These are phyloP conservation scores for Pleurotus tuoliensis DNA, from an alignment of 768 basidiomycete genomes.

Conservation along the genomic window DNA sequence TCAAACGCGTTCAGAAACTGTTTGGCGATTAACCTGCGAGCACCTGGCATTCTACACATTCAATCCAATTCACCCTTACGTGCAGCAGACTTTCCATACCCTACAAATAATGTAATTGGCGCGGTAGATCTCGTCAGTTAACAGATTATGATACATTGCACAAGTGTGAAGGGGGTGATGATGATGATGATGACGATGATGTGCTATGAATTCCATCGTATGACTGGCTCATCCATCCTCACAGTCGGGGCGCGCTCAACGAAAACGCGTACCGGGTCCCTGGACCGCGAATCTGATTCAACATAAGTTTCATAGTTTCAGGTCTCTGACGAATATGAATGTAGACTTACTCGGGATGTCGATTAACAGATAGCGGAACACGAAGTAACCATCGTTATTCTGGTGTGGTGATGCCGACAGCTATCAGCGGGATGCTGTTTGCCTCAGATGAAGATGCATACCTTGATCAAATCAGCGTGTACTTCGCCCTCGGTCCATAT, in stretches of 20 bases:
- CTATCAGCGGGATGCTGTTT: conserved; percentile 9
- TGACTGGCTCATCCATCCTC: conserved; percentile 65
- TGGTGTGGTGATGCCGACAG: conserved; percentile 20
- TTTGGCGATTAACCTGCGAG: conserved; percentile 70
- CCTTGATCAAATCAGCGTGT: conserved; percentile 74
- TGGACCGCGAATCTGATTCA: conserved; percentile 52
- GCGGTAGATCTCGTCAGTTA: neutral
- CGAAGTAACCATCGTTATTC: conserved; percentile 76
- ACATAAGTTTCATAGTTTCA: conserved; percentile 7
- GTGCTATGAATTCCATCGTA: conserved; percentile 49
- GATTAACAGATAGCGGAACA: conserved; percentile 72
- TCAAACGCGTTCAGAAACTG: conserved; percentile 95
- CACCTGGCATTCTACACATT: neutral
- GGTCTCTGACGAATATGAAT: conserved; percentile 14
- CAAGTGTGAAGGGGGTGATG: neutral
- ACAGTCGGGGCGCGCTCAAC: conserved; percentile 65
- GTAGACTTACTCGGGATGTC: conserved; percentile 70
- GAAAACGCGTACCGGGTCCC: conserved; percentile 63
- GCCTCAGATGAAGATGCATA: conserved; percentile 29
- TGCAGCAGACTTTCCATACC: neutral
- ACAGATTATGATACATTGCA: neutral
- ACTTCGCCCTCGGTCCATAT: conserved; percentile 74
- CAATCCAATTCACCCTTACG: neutral
- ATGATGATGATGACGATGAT: conserved; percentile 33
- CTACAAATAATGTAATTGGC: conserved; percentile 2